phyloP scores from a whole-genome alignment of 768 basidiomycete genomes.

The Epithele typhae region DNA sequence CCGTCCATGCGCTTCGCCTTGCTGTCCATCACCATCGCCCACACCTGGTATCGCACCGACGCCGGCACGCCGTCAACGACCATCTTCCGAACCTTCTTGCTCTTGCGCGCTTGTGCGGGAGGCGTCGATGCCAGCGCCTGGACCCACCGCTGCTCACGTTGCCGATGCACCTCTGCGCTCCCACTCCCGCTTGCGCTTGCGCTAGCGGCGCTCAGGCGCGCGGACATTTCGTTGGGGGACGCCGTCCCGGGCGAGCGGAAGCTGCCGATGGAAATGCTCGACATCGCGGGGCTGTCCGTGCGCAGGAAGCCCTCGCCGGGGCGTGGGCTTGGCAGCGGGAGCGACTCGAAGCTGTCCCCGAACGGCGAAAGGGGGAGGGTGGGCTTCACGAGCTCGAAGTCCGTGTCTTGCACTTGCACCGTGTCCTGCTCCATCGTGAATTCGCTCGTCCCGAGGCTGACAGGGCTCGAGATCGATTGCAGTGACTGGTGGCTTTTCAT shows the following conservation, averaged over 20 bases:
- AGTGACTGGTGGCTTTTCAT: too few relatives aligned
- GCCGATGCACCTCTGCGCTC: slow-evolving; percentile 54
- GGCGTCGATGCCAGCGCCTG: slow-evolving; percentile 50
- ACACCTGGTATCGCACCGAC: slow-evolving; percentile 79
- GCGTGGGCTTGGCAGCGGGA: slow-evolving; percentile 18
- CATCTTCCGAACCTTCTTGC: slow-evolving; percentile 73
- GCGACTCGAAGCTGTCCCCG: slow-evolving; percentile 14
- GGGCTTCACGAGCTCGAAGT: slow-evolving; percentile 75
- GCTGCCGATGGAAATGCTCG: slow-evolving; percentile 21
- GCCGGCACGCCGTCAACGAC: slow-evolving; percentile 75
- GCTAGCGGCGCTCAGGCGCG: too few relatives aligned
- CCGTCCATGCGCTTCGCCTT: slow-evolving; percentile 66
- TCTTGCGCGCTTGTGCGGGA: slow-evolving; percentile 65
- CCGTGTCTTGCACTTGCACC: slow-evolving; percentile 75
- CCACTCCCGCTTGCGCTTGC: slow-evolving; percentile 2
- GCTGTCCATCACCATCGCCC: slow-evolving; percentile 77
- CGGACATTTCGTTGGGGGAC: slow-evolving; percentile 4
- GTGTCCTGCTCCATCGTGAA: slow-evolving; percentile 40
- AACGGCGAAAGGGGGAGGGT: slow-evolving; percentile 32
- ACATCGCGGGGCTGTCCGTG: slow-evolving; percentile 28
- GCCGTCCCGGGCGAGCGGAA: slow-evolving; percentile 1
- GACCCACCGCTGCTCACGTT: slow-evolving; percentile 78
- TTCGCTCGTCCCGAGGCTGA: slow-evolving; percentile 16
- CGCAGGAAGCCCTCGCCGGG: slow-evolving; percentile 19
- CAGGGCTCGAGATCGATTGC: slow-evolving; percentile 23